Evolutionary conservation across 208 protist species (phyloP), one percentile per base, ranked within the genome.

Genomic region (Trypanosoma brucei): DNA sequence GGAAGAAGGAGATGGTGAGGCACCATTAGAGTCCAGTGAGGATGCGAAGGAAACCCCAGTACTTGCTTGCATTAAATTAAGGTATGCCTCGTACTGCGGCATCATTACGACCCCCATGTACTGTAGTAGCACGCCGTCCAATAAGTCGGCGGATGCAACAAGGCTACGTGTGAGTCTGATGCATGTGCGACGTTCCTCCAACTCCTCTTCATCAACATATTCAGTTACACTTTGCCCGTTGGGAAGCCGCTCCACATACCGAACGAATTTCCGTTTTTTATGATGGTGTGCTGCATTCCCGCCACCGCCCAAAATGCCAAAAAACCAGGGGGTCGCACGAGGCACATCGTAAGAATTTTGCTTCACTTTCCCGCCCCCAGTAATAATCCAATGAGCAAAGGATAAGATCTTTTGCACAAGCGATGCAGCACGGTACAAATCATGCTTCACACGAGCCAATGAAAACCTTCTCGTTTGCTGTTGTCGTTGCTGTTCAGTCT

Each of bases 241-340:
- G 37, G 72, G 37, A 22, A 93, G 60, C 13, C 62, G 34, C 68
- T 93, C 83, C 2, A 56, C 75, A 64, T 93, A 93, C 2, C 64
- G 65, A 48, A 68, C 50, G 39, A 62, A 22, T n/a, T 58, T 31
- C 31, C 45, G 52, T 11, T 55, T 60, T 4, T 44, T 51, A 33
- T 22, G 7, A 38, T 0, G 3, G 39, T 9, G 22, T 36, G 2
- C 11, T 31, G n/a, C 7, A 42, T 0, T 30, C 14, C 44, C 34
- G 30, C n/a, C 14, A 56, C 3, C 4, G 35, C 36, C 33, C 22
- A 54, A 11, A 46, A 46, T 14, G 11, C 42, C 42, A 46, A 46
- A 46, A 46, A 46, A 46, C 42, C 42, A 46, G 11, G 6, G 42
- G 11, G 6, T 14, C 6, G 42, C 42, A 6, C 42, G 6, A 11